A percentile compares a stretch with the other conserved stretches of the same genome.
Evolutionary conservation across 345 rosid genomes (phyloP).

Genomic region (Erucastrum elatum): DNA sequence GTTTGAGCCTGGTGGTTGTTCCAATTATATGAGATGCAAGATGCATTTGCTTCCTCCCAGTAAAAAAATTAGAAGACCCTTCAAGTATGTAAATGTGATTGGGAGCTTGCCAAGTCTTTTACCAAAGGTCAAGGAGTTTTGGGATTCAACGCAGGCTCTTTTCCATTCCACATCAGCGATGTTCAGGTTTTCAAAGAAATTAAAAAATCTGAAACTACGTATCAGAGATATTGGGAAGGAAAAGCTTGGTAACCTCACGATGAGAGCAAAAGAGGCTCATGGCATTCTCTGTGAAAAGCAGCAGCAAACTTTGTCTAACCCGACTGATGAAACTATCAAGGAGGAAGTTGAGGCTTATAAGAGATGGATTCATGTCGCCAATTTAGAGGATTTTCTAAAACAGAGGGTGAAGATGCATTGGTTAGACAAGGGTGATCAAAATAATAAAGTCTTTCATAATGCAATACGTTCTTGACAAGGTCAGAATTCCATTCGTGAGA

Average conservation of each 20-base stretch:
- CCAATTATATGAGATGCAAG: background rate
- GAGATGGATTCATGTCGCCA: background rate
- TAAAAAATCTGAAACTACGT: background rate
- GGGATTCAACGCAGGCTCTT: background rate
- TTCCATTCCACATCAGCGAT: background rate
- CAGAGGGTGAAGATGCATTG: background rate
- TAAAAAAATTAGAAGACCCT: background rate
- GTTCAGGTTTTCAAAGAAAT: background rate
- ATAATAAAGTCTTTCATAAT: background rate
- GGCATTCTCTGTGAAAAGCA: too few species aligned
- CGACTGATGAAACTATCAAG: background rate
- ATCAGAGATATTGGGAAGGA: background rate
- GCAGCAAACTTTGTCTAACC: background rate
- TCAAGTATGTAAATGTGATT: background rate
- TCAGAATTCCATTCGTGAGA: background rate
- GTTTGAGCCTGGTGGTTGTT: background rate
- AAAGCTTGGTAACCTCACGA: background rate
- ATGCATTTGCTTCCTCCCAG: background rate
- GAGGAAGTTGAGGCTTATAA: background rate
- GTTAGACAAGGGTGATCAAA: background rate
- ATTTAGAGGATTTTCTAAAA: background rate
- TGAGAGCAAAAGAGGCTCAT: background rate
- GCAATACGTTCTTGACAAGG: background rate
- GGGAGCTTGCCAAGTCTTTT: background rate
- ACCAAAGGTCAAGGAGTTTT: background rate